These are phyloP conservation scores for Phlebiopsis gigantea DNA, from an alignment of 768 basidiomycete genomes.

Conservation along the genomic window DNA sequence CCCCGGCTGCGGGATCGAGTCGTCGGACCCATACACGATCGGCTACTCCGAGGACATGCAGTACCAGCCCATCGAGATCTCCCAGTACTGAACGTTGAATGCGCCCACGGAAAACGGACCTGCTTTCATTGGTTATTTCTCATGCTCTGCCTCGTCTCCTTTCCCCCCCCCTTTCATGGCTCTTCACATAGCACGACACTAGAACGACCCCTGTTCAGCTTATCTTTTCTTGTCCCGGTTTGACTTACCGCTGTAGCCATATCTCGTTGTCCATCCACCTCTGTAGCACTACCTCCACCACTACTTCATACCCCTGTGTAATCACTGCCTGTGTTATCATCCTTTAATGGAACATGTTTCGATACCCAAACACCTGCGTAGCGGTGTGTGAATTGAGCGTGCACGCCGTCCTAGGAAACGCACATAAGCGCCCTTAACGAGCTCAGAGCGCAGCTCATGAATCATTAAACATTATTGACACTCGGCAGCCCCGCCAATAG, in stretches of 20 bases:
- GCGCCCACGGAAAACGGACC: background rate
- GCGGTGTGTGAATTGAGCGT: too few species aligned
- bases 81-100: constrained; percentile 4
- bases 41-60: background rate
- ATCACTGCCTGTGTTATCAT: background rate
- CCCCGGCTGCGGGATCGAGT: background rate
- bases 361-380: background rate
- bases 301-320: background rate
- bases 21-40: background rate
- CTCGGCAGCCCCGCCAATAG: too few species aligned
- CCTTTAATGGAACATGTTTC: background rate
- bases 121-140: background rate
- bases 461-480: too few species aligned
- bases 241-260: background rate
- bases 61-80: constrained; percentile 3
- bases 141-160: background rate
- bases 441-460: background rate
- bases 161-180: background rate
- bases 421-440: background rate
- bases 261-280: background rate
- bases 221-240: background rate
- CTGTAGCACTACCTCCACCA: background rate
- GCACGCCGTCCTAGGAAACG: background rate
- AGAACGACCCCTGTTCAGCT: background rate
- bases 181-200: background rate